Evolutionary conservation across 2,329 filamentous ascomycete species (phyloP).

Genomic region (Pseudocercospora ulei): DNA sequence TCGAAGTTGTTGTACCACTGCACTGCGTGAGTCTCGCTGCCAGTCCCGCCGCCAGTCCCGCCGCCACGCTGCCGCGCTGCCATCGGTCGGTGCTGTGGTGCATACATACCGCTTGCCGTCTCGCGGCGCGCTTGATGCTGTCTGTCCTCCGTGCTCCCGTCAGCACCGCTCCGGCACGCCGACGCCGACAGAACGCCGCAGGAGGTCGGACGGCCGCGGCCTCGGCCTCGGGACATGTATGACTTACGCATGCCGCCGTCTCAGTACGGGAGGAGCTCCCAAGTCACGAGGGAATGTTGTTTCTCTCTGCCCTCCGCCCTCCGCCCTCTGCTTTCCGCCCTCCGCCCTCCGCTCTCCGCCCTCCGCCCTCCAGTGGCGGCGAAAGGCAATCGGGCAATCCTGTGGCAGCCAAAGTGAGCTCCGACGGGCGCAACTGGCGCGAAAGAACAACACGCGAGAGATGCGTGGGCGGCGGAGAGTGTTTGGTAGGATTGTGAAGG

Average conservation of each 20-base stretch:
- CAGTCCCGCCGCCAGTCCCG: not conserved
- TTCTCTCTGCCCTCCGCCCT: too few species aligned
- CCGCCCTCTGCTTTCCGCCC: too few species aligned
- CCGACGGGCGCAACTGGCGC: not conserved
- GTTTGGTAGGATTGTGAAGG: not conserved
- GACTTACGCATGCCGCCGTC: constrained; percentile 7
- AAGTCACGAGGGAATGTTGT: too few species aligned
- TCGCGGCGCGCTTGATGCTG: constrained; percentile 8
- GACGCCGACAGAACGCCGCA: too few species aligned
- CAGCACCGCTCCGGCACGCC: constrained; percentile 3
- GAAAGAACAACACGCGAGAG: not conserved
- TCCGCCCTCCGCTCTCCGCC: too few species aligned
- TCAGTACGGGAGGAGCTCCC: too few species aligned
- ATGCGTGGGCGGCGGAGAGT: not conserved
- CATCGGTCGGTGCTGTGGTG: not conserved
- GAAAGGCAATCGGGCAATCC: too few species aligned
- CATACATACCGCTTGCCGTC: constrained; percentile 1
- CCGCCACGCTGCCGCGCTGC: too few species aligned
- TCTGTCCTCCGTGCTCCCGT: constrained; percentile 5
- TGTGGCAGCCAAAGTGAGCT: too few species aligned
- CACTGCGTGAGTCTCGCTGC: not conserved
- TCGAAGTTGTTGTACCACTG: constrained; percentile 26
- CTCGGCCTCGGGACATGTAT: too few species aligned
- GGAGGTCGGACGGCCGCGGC: not conserved
- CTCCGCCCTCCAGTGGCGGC: too few species aligned